Base-by-base conservation (phyloP, 805 yeast genomes). In the Kazachstania psychrophila region DNA sequence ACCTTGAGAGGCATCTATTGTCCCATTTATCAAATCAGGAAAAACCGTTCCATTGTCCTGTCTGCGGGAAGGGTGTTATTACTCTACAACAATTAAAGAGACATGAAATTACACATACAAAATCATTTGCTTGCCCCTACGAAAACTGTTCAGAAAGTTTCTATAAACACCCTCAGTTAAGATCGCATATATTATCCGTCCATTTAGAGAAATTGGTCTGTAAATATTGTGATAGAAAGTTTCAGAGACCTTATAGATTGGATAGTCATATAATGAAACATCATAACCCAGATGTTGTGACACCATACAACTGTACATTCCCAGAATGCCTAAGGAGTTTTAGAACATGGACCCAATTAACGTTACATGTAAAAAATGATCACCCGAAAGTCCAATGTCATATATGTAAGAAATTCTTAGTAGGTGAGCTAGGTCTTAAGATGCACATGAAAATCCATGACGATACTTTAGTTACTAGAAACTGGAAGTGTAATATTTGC, bases 21-120 rank as follows among this genome's bases (percentile, higher is more conserved):
- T 74, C 85, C 14, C 96, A 88, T 53, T 20, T 36, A n/a, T 24
- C 15, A 13, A 44, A 65, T 2, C 67, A 64, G 1, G 72, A 68
- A 3, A 83, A 81, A 48, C 95, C 95, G 0, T 77, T 70, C 52
- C 72, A 68, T 28, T 88, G 97, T 51, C 57, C 75, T 0, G 54
- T 68, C 1, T 92, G 98, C 54, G 78, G 79, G 1, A 87, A 86
- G 57, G 95, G 95, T 3, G 79, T 83, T 35, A 79, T 77, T 36
- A 71, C 95, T 0, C 57, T 56, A 35, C 97, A 92, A 60, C 96
- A 88, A 52, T 64, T 86, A 39, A 73, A 70, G 43, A 69, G 95
- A 36, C 98, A 92, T 56, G 86, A 79, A 59, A 69, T 73, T 26
- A 80, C 94, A 2, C 97, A 92, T 55, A 75, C 76, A 4, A 69